Conservation (phyloP, 2,329 filamentous ascomycete species). For the Orbilia oligospora region DNA sequence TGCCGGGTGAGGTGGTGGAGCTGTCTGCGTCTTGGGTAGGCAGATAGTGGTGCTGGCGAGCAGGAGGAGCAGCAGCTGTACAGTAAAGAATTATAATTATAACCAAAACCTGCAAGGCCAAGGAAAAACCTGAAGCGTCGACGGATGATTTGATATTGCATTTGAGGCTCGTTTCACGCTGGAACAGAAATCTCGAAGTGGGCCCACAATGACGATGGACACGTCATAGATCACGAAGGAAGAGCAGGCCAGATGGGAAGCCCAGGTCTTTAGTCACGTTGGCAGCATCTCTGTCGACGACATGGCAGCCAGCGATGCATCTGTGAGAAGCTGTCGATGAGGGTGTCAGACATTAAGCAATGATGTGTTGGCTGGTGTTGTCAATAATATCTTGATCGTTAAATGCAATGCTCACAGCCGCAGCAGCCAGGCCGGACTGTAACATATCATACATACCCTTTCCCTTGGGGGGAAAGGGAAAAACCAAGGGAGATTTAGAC, state of each 20-base stretch:
- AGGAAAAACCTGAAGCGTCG: slow-evolving; percentile 29
- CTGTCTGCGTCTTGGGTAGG: slow-evolving; percentile 28
- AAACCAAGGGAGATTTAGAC: neutral
- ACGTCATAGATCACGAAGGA: slow-evolving; percentile 58
- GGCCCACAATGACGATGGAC: slow-evolving; percentile 41
- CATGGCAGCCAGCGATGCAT: slow-evolving; percentile 24
- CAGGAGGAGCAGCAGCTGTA: slow-evolving; percentile 35
- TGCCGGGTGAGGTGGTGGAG: slow-evolving; percentile 57
- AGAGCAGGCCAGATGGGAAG: slow-evolving; percentile 20
- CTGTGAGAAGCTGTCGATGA: slow-evolving; percentile 39
- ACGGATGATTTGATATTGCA: slow-evolving; percentile 33
- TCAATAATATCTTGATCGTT: slow-evolving; percentile 29
- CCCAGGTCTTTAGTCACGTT: slow-evolving; percentile 46
- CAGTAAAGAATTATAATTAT: slow-evolving; percentile 47
- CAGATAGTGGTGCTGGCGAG: slow-evolving; percentile 34
- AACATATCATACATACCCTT: neutral
- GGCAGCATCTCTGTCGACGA: slow-evolving; percentile 46
- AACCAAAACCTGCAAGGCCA: slow-evolving; percentile 17
- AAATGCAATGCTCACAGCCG: slow-evolving; percentile 32
- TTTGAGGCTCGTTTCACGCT: slow-evolving; percentile 39
- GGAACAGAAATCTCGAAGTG: slow-evolving; percentile 32
- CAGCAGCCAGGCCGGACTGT: slow-evolving; percentile 16
- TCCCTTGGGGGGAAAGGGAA: too few relatives aligned
- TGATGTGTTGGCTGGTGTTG: slow-evolving; percentile 59
- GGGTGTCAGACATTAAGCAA: slow-evolving; percentile 48